These are phyloP conservation scores for Elongisporangium senticosum DNA, from an alignment of 352 stramenopile genomes.

Conservation along the genomic window DNA sequence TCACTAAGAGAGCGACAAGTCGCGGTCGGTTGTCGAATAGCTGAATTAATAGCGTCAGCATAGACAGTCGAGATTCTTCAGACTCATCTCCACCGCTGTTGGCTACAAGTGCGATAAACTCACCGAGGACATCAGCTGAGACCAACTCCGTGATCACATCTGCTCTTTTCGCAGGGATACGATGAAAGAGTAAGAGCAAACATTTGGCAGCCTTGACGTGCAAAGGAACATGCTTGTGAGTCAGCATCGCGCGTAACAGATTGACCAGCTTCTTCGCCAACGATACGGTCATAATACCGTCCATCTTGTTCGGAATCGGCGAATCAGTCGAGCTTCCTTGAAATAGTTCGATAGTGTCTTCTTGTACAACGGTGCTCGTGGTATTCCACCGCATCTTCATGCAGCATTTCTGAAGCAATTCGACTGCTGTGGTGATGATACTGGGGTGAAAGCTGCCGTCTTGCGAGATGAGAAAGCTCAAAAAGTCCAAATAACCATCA, in stretches of 20 bases:
- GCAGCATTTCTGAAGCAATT: constrained; percentile 72
- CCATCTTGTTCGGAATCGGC: constrained; percentile 11
- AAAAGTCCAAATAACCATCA: constrained; percentile 48
- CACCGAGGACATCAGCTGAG: constrained; percentile 35
- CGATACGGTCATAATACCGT: constrained; percentile 28
- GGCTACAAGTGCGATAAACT: constrained; percentile 48
- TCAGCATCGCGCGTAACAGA: constrained; percentile 39
- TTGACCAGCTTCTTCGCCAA: constrained; percentile 36
- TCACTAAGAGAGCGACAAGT: constrained; percentile 52
- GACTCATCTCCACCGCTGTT: constrained; percentile 48
- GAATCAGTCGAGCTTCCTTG: constrained; percentile 2
- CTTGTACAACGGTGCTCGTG: neutral
- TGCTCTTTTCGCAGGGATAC: constrained; percentile 22
- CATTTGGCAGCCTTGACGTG: constrained; percentile 71
- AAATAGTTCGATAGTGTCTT: neutral
- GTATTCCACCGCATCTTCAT: constrained; percentile 53
- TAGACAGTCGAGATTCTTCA: constrained; percentile 60
- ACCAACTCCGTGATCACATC: constrained; percentile 37
- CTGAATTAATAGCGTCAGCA: constrained; percentile 56
- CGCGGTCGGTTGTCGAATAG: constrained; percentile 54
- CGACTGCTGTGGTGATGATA: constrained; percentile 54
- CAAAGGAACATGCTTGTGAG: constrained; percentile 50
- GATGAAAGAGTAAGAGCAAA: constrained; percentile 54
- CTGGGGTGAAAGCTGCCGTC: constrained; percentile 47
- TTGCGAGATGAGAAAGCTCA: constrained; percentile 27